Percentiles rank a stretch among this genome's conserved stretches.
Conservation (phyloP, 345 rosid species). For the Eucalyptus polyanthemos region DNA sequence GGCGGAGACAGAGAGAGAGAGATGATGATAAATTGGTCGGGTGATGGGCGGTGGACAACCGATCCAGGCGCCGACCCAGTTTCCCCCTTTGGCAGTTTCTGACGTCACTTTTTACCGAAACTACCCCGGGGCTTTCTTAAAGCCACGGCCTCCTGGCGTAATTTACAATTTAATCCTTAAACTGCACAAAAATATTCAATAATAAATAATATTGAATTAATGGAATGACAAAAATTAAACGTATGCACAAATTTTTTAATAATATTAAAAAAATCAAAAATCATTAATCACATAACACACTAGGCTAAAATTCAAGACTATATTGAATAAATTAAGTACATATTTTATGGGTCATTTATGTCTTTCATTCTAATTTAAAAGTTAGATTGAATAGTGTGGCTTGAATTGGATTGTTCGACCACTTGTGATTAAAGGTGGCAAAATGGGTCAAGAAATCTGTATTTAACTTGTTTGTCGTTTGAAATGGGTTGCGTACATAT, state of each 20-base stretch:
- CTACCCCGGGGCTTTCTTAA: not conserved
- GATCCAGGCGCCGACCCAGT: not conserved
- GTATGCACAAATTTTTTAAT: no score
- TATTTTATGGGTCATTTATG: no score
- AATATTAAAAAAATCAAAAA: no score
- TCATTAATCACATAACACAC: no score
- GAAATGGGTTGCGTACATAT: accelerated
- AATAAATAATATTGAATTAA: no score
- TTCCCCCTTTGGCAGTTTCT: not conserved
- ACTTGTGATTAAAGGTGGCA: accelerated
- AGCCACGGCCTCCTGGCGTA: accelerated
- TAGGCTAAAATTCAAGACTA: accelerated
- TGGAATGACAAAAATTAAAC: accelerated
- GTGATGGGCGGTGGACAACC: not conserved
- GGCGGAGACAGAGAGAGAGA: not conserved
- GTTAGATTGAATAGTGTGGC: accelerated
- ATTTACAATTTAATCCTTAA: accelerated
- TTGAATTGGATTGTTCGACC: accelerated
- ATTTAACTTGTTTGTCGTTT: not conserved
- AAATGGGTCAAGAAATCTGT: accelerated
- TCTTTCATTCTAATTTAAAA: not conserved
- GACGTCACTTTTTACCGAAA: not conserved
- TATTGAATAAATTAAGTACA: no score
- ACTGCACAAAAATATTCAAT: no score
- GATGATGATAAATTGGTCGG: not conserved